Conservation (phyloP, 169 alveolate genomes). For the Pseudocohnilembus persalinus region DNA sequence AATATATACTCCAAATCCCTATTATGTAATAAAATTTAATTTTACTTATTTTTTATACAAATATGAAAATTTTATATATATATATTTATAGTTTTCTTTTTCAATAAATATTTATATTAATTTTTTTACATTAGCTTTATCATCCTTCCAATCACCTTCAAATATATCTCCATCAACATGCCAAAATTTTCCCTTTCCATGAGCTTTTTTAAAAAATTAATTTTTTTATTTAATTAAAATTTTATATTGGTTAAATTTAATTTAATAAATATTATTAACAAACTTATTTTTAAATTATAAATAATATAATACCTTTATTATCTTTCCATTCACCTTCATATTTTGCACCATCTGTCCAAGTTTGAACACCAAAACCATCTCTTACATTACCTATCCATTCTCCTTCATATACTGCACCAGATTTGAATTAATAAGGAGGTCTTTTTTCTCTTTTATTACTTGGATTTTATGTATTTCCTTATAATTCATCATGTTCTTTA, state of each 20-base stretch:
- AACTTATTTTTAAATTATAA: not conserved
- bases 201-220: slow-evolving; percentile 38
- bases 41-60: slow-evolving; percentile 39
- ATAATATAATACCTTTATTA: slow-evolving; percentile 17
- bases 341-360: slow-evolving; percentile 61
- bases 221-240: slow-evolving; percentile 12
- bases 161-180: slow-evolving; percentile 82
- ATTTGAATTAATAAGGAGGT: slow-evolving; percentile 58
- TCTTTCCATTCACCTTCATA: slow-evolving; percentile 65
- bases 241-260: no score
- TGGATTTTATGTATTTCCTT: not conserved
- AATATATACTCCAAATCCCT: slow-evolving; percentile 61
- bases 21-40: no score
- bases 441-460: slow-evolving; percentile 31
- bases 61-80: not conserved
- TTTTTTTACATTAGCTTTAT: slow-evolving; percentile 52
- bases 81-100: slow-evolving; percentile 41
- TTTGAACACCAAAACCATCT: slow-evolving; percentile 62
- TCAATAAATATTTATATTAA: slow-evolving; percentile 14
- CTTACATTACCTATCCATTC: slow-evolving; percentile 62
- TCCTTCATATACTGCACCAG: slow-evolving; percentile 77
- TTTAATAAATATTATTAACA: no score
- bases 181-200: slow-evolving; percentile 77
- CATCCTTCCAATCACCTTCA: slow-evolving; percentile 78
- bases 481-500: not conserved